Base-by-base conservation (phyloP, 2,329 filamentous ascomycete genomes). In the Gyromitra esculenta region DNA sequence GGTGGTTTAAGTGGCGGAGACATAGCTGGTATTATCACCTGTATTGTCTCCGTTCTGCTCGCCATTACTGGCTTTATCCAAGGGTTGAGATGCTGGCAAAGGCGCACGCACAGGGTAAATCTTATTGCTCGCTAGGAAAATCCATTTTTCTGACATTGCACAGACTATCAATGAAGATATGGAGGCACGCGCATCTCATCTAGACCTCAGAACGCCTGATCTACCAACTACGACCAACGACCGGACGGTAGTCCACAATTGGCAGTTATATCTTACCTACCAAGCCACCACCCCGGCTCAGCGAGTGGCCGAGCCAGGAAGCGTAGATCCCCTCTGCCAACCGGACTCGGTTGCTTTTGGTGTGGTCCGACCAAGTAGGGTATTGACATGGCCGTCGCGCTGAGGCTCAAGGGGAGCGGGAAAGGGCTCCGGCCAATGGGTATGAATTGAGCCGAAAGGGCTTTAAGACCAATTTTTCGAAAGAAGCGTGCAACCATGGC, bases 51-150 rank as follows among this genome's bases (percentile, higher is more conserved):
- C 15, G 18, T 62, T 39, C 15, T 41, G 13, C 15, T 62, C 4
- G 35, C 57, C 18, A 62, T 43, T 18, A 45, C 18, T 3, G 56
- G 56, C n/a, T 35, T 60, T 39, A 60, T 43, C 35, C 35, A 62
- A 11, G 31, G 15, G 57, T 18, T 39, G n/a, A 62, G n/a, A 43
- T 62, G 37, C 37, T 62, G 57, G 57, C 35, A 18, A 11, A 18
- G 5, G 43, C 35, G 37, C 6, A 43, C 3, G 15, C 15, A 11
- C 21, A 43, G 57, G 15, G 57, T 62, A 62, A 21, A 5, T 18
- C 37, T 15, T 15, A 57, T 13, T n/a, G 7, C 37, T 15, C 1
- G 3, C 15, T 45, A 45, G 15, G 15, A 13, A 45, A 4, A 45
- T 21, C 1, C 41, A 13, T 1, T 3, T 15, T 13, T 9, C 43